Base-by-base conservation (phyloP, 129 eudicot species). In the Kitagawia praeruptora region DNA sequence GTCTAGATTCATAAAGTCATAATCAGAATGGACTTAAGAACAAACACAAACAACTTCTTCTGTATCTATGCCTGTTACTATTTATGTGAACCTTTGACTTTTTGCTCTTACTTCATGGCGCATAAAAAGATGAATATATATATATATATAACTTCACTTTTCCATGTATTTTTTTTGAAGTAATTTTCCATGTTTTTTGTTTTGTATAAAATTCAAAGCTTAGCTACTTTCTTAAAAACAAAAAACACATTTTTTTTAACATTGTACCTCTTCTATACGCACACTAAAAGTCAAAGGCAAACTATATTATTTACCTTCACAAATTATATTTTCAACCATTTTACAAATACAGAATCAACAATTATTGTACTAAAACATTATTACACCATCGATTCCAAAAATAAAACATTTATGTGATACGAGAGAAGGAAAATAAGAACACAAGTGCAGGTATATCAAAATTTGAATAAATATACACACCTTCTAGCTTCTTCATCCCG, bases 401-500 rank as follows among this genome's bases (percentile, higher is more conserved):
- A 27, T 11, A 41, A 54, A 74, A 37, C 77, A 77, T 78, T 80
- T 77, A n/a, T 18, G 37, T 40, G 28, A 76, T 23, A 51, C 25
- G 7, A 70, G 51, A 44, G 18, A 44, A 44, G 18, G 34, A 73
- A 44, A 40, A 1, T 70, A 34, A 15, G 63, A 54, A 63, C 37
- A 39, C 40, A 44, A 44, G 70, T 58, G 8, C 44, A 71, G 46
- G 73, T 31, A 51, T 39, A 81, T 56, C n/a, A n/a, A 63, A 64
- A 66, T 15, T 28, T 47, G 25, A 2, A 41, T 27, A 48, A 18
- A 61, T 23, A 25, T 51, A 67, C 82, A 80, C 47, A 93, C 98
- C 98, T 93, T 91, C 98, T 79, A 75, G 98, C 92, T 86, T 91
- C 97, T 86, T 93, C 96, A 81, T 91, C 98, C 4, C 98, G 94